Base-by-base conservation (phyloP, 1,284 basidiomycete species). In the Papiliotrema nemorosa region DNA sequence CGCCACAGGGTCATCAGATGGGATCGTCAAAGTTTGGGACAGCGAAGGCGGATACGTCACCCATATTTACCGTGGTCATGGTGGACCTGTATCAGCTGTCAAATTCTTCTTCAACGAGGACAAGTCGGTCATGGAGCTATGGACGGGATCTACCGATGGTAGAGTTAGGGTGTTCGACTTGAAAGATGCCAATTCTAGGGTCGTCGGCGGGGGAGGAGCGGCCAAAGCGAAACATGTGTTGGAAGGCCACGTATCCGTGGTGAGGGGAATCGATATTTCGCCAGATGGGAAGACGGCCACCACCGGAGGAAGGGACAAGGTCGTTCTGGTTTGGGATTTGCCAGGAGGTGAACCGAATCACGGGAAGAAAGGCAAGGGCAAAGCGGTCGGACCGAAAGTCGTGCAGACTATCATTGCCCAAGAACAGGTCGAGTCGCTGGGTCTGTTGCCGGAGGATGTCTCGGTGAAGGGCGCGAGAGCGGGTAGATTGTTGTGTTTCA, bases 1-100 rank as follows among this genome's bases (percentile, higher is more conserved):
- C 54, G 94, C 96, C 1, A 96, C 94, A 6, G 96, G 93, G 0
- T 88, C 91, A 9, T 89, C 92, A 4, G 96, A 98, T 64, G 94
- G 96, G 14, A 82, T 89, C 20, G 94, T 97, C 50, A 97, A 97
- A 78, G 88, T 99, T 9, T 98, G 92, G 91, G 88, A 97, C 70
- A 82, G 94, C 40, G 76, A 80, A 3, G 84, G 85, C 18, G 94
- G 91, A 9, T 93, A 86, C 70, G 84, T 89, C 36, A 99, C 96
- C 0, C 96, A 99, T 72, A 81, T 92, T 13, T 93, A 97, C 79
- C 88, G 88, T 66, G 94, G 94, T 10, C 96, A 97, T 67, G 96
- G 93, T 6, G 94, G 96, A 16, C 88, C 97, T 46, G 87, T 97
- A 62, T 90, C 88, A 55, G 88, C 96, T 9, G 78, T 96, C 46